Percentiles rank a stretch among this genome's conserved stretches.
Evolutionary conservation across 225 moss, liverwort and hornwort species (phyloP).

Genomic region (Sphagnum tenellum): DNA sequence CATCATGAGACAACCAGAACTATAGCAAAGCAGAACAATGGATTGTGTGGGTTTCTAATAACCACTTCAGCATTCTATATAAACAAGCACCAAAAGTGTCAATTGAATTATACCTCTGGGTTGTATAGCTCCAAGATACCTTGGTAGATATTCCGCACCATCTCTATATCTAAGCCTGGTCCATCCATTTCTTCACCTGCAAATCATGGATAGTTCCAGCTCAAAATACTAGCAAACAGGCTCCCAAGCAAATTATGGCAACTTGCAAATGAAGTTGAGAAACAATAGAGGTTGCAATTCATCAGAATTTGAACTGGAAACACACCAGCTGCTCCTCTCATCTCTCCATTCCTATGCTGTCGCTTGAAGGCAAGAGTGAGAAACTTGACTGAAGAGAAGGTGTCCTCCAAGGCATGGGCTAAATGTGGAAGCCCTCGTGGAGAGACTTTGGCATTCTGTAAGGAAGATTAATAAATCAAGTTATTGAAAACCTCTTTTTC

Average conservation of each 20-base stretch:
- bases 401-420: conserved; percentile 53
- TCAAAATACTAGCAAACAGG: no score
- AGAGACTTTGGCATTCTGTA: conserved; percentile 46
- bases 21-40: no score
- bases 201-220: background rate
- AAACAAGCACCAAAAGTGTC: background rate
- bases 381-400: conserved; percentile 68
- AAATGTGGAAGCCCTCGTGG: conserved; percentile 36
- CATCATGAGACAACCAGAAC: no score
- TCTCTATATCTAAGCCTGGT: conserved; percentile 50
- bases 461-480: background rate
- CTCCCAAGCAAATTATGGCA: no score
- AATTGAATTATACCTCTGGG: conserved; percentile 39
- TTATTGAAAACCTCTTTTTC: no score
- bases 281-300: no score
- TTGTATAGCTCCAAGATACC: conserved; percentile 59
- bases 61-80: no score
- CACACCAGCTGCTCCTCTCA: background rate
- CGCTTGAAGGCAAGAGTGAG: conserved; percentile 56
- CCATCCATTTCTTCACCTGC: conserved; percentile 37
- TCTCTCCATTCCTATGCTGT: conserved; percentile 10
- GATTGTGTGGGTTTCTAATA: no score
- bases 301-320: no score
- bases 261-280: no score
- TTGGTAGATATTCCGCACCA: conserved; percentile 48